phyloP scores from a whole-genome alignment of 2,329 filamentous ascomycete genomes.

The Aspergillus sp. region DNA sequence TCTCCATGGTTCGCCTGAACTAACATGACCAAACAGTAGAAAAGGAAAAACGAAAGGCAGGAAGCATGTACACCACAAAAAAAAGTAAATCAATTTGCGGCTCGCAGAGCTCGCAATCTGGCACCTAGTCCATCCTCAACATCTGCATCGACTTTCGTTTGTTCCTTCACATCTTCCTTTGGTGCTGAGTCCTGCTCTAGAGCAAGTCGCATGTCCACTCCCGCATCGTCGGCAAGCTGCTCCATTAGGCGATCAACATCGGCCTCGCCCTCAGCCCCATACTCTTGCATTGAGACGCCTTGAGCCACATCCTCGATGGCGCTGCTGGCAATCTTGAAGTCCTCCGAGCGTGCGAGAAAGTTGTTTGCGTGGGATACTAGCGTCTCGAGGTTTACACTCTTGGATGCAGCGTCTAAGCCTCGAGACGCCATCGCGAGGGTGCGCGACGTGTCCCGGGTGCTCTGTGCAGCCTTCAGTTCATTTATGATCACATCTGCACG shows the following conservation, averaged over 20 bases:
- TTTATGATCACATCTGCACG: conserved; percentile 51
- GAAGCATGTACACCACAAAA: not conserved
- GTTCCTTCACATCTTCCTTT: conserved; percentile 42
- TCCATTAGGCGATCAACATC: conserved; percentile 47
- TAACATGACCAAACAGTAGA: not conserved
- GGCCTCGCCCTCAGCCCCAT: conserved; percentile 43
- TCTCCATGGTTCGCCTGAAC: conserved; percentile 3
- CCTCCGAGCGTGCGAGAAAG: conserved; percentile 41
- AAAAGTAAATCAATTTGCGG: conserved; percentile 29
- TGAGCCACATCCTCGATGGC: conserved; percentile 44
- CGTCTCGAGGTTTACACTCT: conserved; percentile 48
- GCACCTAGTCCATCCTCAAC: conserved; percentile 44
- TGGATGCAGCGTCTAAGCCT: conserved; percentile 45
- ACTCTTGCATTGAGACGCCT: conserved; percentile 44
- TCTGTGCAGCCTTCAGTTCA: conserved; percentile 49
- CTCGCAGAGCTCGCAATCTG: conserved; percentile 40
- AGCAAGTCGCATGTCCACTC: conserved; percentile 42
- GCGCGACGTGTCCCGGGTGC: conserved; percentile 47
- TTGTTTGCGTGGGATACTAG: conserved; percentile 44
- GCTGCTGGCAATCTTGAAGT: conserved; percentile 44
- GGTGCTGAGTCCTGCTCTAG: conserved; percentile 41
- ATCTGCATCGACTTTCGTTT: conserved; percentile 37
- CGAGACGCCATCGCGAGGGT: conserved; percentile 46
- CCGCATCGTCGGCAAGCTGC: conserved; percentile 45
- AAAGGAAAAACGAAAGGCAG: not conserved